Evolutionary conservation across 2,329 filamentous ascomycete genomes (phyloP), one percentile per base, ranked within the genome.

Genomic region (Fusarium veterinarium): DNA sequence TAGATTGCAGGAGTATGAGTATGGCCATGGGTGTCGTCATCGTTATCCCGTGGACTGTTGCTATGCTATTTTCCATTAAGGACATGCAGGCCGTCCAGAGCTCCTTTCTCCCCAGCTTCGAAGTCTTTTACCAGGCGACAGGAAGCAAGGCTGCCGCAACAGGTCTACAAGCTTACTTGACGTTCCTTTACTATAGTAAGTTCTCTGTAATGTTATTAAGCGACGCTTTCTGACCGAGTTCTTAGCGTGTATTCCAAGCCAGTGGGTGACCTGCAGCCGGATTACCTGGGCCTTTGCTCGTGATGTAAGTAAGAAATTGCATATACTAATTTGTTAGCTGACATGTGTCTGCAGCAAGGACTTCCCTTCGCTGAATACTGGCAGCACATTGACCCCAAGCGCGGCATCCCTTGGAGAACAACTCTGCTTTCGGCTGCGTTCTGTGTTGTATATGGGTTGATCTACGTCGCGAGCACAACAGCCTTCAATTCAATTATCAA

Each of bases 161-260:
- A 6, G 31, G 31, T 20, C 7, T 51, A 0, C 31, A 51, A 37
- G 48, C 48, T 9, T 51, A 51, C 48, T 6, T 51, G 8, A 51
- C 48, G 7, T 37, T 51, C 12, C 48, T 51, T 17, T 51, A 51
- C n/a, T 51, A 51, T 9, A 51, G 48, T 51, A 25, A 37, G 48
- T 1, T 17, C 1, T 4, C 10, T 6, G 4, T 20, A 13, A 16
- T 4, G 20, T 4, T 33, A 30, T n/a, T 6, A 3, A 11, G 35
- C 20, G 11, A 4, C 11, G 2, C 9, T 8, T 8, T 8, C 48
- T 38, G 23, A 52, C 17, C 25, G 8, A 2, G 3, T 9, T 28
- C 25, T 7, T 5, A 52, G 48, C 33, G 13, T 52, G 33, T 5
- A 52, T 52, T 8, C 33, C 33, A 14, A 25, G 48, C 6, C 48